phyloP scores from a whole-genome alignment of 2,329 filamentous ascomycete genomes.

The Stylonectria norvegica region DNA sequence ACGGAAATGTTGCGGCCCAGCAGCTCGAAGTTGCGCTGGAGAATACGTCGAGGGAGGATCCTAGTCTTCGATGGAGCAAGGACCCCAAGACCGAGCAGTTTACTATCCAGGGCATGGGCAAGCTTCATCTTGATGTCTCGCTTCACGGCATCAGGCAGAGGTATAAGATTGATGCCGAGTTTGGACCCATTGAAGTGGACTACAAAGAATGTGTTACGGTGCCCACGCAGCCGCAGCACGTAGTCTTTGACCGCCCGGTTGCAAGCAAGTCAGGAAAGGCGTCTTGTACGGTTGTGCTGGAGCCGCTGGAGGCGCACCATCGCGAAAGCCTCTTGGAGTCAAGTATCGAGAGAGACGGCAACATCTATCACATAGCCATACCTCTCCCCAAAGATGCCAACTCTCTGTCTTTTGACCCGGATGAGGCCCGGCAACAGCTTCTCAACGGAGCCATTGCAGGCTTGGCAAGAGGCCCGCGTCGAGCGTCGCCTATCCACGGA shows the following conservation, averaged over 20 bases:
- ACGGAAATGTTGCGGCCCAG: slow-evolving; percentile 75
- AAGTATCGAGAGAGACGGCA: slow-evolving; percentile 62
- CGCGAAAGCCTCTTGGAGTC: slow-evolving; percentile 38
- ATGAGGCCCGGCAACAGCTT: slow-evolving; percentile 57
- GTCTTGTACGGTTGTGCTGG: slow-evolving; percentile 65
- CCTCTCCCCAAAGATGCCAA: slow-evolving; percentile 47
- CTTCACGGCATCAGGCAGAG: slow-evolving; percentile 83
- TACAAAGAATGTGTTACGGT: slow-evolving; percentile 79
- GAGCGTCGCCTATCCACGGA: slow-evolving; percentile 75
- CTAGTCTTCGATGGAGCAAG: slow-evolving; percentile 78
- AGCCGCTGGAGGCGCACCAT: slow-evolving; percentile 51
- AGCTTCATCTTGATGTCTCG: slow-evolving; percentile 91
- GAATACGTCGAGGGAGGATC: slow-evolving; percentile 84
- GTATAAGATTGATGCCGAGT: slow-evolving; percentile 80
- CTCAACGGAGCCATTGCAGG: slow-evolving; percentile 80
- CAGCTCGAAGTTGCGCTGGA: slow-evolving; percentile 72
- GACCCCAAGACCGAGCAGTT: slow-evolving; percentile 93
- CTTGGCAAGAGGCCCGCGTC: slow-evolving; percentile 77
- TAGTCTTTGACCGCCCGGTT: slow-evolving; percentile 73
- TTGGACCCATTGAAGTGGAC: slow-evolving; percentile 90
- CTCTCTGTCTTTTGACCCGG: slow-evolving; percentile 47
- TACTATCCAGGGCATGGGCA: slow-evolving; percentile 91
- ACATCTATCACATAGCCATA: slow-evolving; percentile 58
- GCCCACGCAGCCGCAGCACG: slow-evolving; percentile 53
- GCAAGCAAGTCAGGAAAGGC: slow-evolving; percentile 78